Evolutionary conservation across 2,329 filamentous ascomycete genomes (phyloP), one percentile per base, ranked within the genome.

Genomic region (Monosporascus sp.): DNA sequence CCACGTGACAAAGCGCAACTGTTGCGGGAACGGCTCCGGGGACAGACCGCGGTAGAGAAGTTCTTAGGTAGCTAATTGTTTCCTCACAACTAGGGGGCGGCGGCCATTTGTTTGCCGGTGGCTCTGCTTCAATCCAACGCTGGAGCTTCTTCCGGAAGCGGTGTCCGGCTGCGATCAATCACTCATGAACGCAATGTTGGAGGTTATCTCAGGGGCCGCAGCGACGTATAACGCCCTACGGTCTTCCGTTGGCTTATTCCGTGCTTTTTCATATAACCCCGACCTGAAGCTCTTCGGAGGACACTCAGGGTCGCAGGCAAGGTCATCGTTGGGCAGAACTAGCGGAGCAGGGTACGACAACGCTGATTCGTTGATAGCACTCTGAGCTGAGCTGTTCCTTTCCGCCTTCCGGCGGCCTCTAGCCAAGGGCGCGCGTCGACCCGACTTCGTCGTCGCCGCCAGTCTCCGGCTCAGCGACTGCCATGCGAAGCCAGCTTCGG

Each of bases 241-340:
- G 11, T 63, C 52, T 0, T 61, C 22, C 0, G 76, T 81, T 2
- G 83, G 66, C 16, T 73, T 69, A 53, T 85, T 85, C 6, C 82
- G 73, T 6, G 71, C 59, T 7, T 70, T 69, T 26, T 70, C 67
- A 0, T 71, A 59, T 2, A 73, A 57, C 81, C 82, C 87, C 0
- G 73, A 72, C 27, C 72, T 70, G 43, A 83, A 69, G 40, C 73
- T 79, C 57, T 88, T 84, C 0, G 77, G 68, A 1, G 75, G 71
- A 40, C 73, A 74, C 5, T 76, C 69, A 1, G 80, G 77, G 40
- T 86, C 78, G 36, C 73, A 66, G 0, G 78, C 75, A 1, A 88
- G 71, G 20, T 82, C 80, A 61, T 87, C 84, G 2, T 71, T 74
- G 0, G 85, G 84, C 0, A 88, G 68, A 0, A 86, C 70, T 6